phyloP scores from a whole-genome alignment of 768 basidiomycete genomes.

The Boletus eberwhitei region DNA sequence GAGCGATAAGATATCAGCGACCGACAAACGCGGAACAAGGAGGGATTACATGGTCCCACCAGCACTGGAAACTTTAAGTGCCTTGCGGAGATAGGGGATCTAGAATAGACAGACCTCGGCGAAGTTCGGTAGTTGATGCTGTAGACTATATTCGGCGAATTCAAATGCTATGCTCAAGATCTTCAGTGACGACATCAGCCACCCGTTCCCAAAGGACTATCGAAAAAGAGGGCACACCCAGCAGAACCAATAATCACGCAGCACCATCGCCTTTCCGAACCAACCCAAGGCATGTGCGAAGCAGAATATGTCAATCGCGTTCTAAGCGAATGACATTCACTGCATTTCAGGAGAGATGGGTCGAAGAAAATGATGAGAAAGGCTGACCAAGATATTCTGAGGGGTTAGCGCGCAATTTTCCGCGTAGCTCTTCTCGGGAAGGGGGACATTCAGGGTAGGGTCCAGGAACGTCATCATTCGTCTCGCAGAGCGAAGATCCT shows the following conservation, averaged over 20 bases:
- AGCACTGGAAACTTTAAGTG: conserved; percentile 51
- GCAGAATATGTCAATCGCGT: conserved; percentile 84
- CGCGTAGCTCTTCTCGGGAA: conserved; percentile 85
- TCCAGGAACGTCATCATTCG: conserved; percentile 80
- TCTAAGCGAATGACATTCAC: conserved; percentile 36
- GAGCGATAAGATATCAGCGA: conserved; percentile 15
- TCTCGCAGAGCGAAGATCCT: conserved; percentile 75
- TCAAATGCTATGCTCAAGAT: conserved; percentile 87
- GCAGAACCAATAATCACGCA: conserved; percentile 93
- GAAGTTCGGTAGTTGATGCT: conserved; percentile 87
- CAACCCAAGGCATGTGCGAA: conserved; percentile 82
- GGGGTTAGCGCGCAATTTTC: conserved; percentile 70
- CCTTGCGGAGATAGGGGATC: conserved; percentile 16
- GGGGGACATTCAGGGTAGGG: conserved; percentile 60
- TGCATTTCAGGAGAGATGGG: not conserved
- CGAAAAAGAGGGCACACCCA: conserved; percentile 53
- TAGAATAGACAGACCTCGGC: conserved; percentile 58
- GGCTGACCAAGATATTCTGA: conserved; percentile 62
- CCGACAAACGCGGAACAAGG: not conserved
- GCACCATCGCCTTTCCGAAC: conserved; percentile 89
- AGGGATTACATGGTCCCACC: conserved; percentile 85
- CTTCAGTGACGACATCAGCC: conserved; percentile 36
- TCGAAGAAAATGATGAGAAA: not conserved
- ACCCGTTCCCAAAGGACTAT: not conserved
- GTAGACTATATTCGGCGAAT: conserved; percentile 82